Conservation (phyloP, 768 basidiomycete genomes). For the Tulasnella sp. region DNA sequence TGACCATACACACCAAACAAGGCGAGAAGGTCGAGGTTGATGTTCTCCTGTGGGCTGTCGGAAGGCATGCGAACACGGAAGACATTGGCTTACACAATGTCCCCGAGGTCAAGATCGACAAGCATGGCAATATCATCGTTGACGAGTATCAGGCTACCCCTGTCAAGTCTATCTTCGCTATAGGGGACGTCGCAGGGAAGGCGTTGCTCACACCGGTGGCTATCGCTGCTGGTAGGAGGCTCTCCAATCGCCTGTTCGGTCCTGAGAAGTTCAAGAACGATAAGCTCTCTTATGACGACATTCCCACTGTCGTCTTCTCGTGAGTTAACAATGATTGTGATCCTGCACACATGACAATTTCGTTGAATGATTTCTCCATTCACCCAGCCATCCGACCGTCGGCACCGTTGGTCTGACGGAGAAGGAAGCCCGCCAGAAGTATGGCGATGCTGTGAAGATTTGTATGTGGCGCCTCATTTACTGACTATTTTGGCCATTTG, state of each 20-base stretch:
- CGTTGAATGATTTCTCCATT: neutral
- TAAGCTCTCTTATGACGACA: slow-evolving; percentile 79
- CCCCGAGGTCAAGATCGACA: slow-evolving; percentile 54
- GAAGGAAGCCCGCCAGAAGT: slow-evolving; percentile 75
- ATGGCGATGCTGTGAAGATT: slow-evolving; percentile 81
- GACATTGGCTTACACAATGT: slow-evolving; percentile 65
- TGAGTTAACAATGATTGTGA: slow-evolving; percentile 32
- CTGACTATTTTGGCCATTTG: slow-evolving; percentile 15
- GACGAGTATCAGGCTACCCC: slow-evolving; percentile 85
- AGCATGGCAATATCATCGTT: slow-evolving; percentile 75
- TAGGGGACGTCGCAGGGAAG: slow-evolving; percentile 92
- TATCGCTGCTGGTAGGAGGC: slow-evolving; percentile 84
- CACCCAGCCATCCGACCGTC: slow-evolving; percentile 75
- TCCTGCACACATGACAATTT: neutral
- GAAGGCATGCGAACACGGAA: slow-evolving; percentile 70
- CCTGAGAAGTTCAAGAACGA: slow-evolving; percentile 74
- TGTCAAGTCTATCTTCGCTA: slow-evolving; percentile 58
- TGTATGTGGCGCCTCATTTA: slow-evolving; percentile 54
- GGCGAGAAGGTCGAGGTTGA: slow-evolving; percentile 80
- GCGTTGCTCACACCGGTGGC: slow-evolving; percentile 92
- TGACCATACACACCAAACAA: slow-evolving; percentile 64
- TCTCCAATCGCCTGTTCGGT: slow-evolving; percentile 86
- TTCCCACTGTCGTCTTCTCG: slow-evolving; percentile 96
- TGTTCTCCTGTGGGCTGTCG: slow-evolving; percentile 86
- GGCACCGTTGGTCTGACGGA: slow-evolving; percentile 95